Evolutionary conservation across 805 yeast genomes (phyloP).

Genomic region (Teunomyces atbi): DNA sequence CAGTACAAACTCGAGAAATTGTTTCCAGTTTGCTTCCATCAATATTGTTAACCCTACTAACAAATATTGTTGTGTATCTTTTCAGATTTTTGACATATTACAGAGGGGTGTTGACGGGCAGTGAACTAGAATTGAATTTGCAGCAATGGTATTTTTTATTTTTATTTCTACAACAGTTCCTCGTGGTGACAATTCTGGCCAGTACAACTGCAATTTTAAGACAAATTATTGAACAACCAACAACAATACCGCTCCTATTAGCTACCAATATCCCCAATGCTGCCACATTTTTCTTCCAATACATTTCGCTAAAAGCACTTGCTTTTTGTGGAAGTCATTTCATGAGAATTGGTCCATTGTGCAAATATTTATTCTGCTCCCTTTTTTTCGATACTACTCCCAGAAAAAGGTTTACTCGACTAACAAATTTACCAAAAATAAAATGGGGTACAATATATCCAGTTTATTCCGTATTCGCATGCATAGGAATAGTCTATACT

Average conservation of each 20-base stretch:
- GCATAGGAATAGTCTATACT: constrained; percentile 76
- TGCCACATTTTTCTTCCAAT: constrained; percentile 81
- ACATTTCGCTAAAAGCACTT: constrained; percentile 69
- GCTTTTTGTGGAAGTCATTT: constrained; percentile 73
- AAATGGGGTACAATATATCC: constrained; percentile 83
- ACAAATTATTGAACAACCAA: constrained; percentile 65
- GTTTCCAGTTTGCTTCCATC: constrained; percentile 69
- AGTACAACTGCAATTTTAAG: constrained; percentile 66
- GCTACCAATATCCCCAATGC: constrained; percentile 84
- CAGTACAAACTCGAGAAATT: constrained; percentile 50
- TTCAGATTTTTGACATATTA: constrained; percentile 54
- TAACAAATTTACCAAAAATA: constrained; percentile 44
- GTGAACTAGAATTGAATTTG: constrained; percentile 63
- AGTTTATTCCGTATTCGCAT: constrained; percentile 69
- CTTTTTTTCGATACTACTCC: constrained; percentile 56
- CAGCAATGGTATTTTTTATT: constrained; percentile 80
- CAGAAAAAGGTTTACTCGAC: constrained; percentile 48
- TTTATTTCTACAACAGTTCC: constrained; percentile 75
- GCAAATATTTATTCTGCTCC: constrained; percentile 35
- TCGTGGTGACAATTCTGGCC: constrained; percentile 82
- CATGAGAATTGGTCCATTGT: constrained; percentile 55
- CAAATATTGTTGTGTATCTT: constrained; percentile 58
- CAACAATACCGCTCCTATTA: constrained; percentile 64
- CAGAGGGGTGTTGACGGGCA: constrained; percentile 61
- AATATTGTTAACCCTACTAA: constrained; percentile 57